Evolutionary conservation across 2,329 filamentous ascomycete species (phyloP).

Genomic region (Fusarium dimerum): DNA sequence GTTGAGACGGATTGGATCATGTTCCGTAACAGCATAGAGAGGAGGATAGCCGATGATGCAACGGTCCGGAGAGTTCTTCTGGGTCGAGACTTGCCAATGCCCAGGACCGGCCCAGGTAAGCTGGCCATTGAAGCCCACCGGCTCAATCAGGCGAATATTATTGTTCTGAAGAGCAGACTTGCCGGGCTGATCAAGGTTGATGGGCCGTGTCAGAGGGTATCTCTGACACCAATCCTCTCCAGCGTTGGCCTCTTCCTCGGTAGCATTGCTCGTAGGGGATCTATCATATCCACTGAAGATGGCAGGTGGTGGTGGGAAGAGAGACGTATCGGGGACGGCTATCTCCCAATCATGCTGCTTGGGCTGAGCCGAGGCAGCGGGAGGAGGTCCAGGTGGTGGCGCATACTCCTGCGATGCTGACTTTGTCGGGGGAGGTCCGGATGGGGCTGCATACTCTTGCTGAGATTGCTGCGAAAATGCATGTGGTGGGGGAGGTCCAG

Average conservation of each 20-base stretch:
- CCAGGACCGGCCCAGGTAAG: conserved; percentile 50
- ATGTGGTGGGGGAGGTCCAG: conserved; percentile 35
- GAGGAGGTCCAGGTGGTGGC: conserved; percentile 39
- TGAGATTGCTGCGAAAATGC: background rate
- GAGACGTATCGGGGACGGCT: conserved; percentile 70
- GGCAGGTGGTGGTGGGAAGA: conserved; percentile 72
- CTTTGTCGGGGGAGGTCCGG: conserved; percentile 9
- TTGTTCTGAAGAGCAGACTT: conserved; percentile 49
- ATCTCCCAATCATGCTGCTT: conserved; percentile 67
- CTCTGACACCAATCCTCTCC: conserved; percentile 66
- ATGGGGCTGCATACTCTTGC: conserved; percentile 12
- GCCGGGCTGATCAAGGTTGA: conserved; percentile 48
- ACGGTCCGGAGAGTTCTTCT: conserved; percentile 54
- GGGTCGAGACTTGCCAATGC: conserved; percentile 50
- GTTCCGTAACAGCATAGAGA: conserved; percentile 62
- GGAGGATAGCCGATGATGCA: conserved; percentile 69
- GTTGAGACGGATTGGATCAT: conserved; percentile 53
- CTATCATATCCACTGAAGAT: conserved; percentile 63
- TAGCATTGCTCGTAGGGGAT: conserved; percentile 71
- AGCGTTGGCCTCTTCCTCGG: conserved; percentile 60
- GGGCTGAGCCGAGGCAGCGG: conserved; percentile 21
- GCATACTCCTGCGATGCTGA: conserved; percentile 22
- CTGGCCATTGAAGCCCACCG: conserved; percentile 48
- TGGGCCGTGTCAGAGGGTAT: conserved; percentile 59
- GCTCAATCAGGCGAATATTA: conserved; percentile 57